phyloP scores from a whole-genome alignment of 495 filamentous ascomycete species.

The Chlorociboria aeruginascens region DNA sequence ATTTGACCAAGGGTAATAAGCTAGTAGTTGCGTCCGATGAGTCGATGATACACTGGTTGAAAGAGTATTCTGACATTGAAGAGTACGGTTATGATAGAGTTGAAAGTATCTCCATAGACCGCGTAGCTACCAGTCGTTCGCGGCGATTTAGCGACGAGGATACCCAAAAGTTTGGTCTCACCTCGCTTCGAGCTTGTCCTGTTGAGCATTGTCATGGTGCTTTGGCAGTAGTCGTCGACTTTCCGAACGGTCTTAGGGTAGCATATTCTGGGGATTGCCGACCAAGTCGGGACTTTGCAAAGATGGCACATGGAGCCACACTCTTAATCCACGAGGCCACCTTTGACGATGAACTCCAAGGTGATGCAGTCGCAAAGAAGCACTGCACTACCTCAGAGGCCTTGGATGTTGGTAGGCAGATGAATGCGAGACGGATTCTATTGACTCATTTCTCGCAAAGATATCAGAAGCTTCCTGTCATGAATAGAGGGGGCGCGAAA shows the following conservation, averaged over 20 bases:
- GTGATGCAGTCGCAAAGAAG: slow-evolving; percentile 76
- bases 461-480: slow-evolving; percentile 73
- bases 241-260: slow-evolving; percentile 68
- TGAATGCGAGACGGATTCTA: slow-evolving; percentile 64
- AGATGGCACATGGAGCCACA: slow-evolving; percentile 61
- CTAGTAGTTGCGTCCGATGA: slow-evolving; percentile 49
- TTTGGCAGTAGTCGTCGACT: slow-evolving; percentile 63
- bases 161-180: slow-evolving; percentile 25
- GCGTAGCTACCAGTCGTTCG: slow-evolving; percentile 4
- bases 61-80: slow-evolving; percentile 69
- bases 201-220: slow-evolving; percentile 76
- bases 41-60: slow-evolving; percentile 58
- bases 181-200: slow-evolving; percentile 40
- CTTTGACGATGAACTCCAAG: slow-evolving; percentile 71
- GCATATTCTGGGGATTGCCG: slow-evolving; percentile 91
- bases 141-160: slow-evolving; percentile 9
- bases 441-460: slow-evolving; percentile 92
- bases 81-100: slow-evolving; percentile 52
- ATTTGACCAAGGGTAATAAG: slow-evolving; percentile 29
- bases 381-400: slow-evolving; percentile 82
- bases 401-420: slow-evolving; percentile 58
- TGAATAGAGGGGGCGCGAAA: slow-evolving; percentile 25
- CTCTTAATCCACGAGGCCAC: slow-evolving; percentile 92
- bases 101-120: slow-evolving; percentile 7
- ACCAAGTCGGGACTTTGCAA: slow-evolving; percentile 55